A percentile compares a stretch with the other conserved stretches of the same genome.
Evolutionary conservation across 2,329 filamentous ascomycete species (phyloP).

Genomic region (Phialophora tarda): DNA sequence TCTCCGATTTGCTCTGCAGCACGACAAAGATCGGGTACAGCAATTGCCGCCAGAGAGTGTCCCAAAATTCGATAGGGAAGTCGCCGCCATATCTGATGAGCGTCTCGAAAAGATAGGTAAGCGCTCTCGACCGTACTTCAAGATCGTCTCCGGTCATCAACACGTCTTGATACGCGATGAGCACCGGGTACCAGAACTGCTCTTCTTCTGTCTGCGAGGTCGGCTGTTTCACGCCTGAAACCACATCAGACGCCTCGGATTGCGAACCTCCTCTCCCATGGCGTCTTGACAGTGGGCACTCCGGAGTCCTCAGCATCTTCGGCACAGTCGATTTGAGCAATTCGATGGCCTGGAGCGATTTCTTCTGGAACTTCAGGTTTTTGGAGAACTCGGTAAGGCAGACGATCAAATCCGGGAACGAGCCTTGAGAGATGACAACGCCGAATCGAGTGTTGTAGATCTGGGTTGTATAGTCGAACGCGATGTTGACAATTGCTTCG

Average conservation of each 20-base stretch:
- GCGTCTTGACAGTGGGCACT: conserved; percentile 83
- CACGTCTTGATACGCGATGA: conserved; percentile 98
- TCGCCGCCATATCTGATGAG: conserved; percentile 87
- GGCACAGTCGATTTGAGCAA: conserved; percentile 90
- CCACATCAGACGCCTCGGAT: conserved; percentile 50
- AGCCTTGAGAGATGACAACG: conserved; percentile 92
- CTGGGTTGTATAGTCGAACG: conserved; percentile 94
- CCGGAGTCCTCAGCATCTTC: conserved; percentile 92
- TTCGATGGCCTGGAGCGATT: conserved; percentile 94
- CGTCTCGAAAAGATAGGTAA: conserved; percentile 96
- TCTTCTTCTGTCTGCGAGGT: conserved; percentile 89
- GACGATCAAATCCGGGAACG: conserved; percentile 94
- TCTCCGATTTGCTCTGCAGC: conserved; percentile 91
- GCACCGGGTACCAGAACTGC: conserved; percentile 96
- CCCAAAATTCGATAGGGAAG: conserved; percentile 95
- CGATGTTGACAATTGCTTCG: conserved; percentile 93
- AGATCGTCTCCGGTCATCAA: conserved; percentile 99
- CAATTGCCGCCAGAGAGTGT: conserved; percentile 95
- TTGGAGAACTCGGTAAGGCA: conserved; percentile 98
- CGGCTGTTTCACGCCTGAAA: conserved; percentile 65
- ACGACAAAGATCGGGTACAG: conserved; percentile 99
- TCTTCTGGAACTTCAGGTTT: conserved; percentile 98
- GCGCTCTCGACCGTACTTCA: conserved; percentile 83
- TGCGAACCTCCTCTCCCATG: conserved; percentile 57
- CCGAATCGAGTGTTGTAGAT: conserved; percentile 96